phyloP scores from a whole-genome alignment of 2,329 filamentous ascomycete genomes.

The Diaporthe sp. region DNA sequence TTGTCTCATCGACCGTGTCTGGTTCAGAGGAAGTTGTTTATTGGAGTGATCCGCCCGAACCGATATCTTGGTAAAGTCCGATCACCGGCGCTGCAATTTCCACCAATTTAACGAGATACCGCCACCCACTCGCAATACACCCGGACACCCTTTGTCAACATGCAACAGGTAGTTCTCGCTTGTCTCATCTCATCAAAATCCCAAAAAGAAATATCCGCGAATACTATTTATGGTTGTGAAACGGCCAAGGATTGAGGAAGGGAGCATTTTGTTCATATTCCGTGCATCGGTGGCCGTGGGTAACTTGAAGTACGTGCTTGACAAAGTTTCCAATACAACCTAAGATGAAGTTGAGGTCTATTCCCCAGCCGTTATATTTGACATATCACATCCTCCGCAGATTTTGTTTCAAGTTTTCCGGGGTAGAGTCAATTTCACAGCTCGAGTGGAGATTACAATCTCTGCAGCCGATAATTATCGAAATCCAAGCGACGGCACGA shows the following conservation, averaged over 20 bases:
- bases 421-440: slow-evolving; percentile 18
- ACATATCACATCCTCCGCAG: slow-evolving; percentile 17
- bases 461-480: not conserved
- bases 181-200: not conserved
- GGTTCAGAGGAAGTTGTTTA: not conserved
- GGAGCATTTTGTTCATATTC: not conserved
- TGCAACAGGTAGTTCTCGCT: not conserved
- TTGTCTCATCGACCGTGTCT: not conserved
- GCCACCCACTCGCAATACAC: not conserved
- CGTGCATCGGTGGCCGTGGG: not conserved
- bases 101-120: not conserved
- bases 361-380: not conserved
- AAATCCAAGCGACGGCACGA: not conserved
- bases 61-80: not conserved
- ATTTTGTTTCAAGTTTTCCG: slow-evolving; percentile 18
- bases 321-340: not conserved
- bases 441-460: slow-evolving; percentile 12
- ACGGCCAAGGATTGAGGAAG: not conserved
- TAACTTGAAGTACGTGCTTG: not conserved
- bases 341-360: not conserved
- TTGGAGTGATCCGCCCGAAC: not conserved
- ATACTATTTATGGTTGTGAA: not conserved
- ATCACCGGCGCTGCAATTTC: not conserved
- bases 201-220: not conserved
- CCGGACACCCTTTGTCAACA: not conserved